phyloP scores from a whole-genome alignment of 495 filamentous ascomycete species.

The Neurospora intermedia region DNA sequence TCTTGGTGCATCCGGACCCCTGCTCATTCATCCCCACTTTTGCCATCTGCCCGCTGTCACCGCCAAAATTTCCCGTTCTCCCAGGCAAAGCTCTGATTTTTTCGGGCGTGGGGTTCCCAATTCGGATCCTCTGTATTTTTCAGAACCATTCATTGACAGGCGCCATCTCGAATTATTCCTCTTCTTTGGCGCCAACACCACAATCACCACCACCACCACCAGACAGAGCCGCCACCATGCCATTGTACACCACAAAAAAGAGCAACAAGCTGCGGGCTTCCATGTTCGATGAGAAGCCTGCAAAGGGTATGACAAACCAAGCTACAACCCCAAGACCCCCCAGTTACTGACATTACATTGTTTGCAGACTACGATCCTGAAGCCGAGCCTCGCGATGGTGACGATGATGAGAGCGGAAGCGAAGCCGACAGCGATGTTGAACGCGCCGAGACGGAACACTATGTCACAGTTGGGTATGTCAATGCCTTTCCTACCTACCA shows the following conservation, averaged over 20 bases:
- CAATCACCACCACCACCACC: not conserved
- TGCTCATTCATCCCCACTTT: not conserved
- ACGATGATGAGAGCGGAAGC: slow-evolving; percentile 38
- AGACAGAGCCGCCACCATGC: slow-evolving; percentile 17
- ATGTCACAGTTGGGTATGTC: slow-evolving; percentile 63
- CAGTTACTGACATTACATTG: not conserved
- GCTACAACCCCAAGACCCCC: not conserved
- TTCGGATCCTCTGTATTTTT: not conserved
- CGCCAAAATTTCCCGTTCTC: slow-evolving; percentile 35
- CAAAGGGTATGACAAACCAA: slow-evolving; percentile 20
- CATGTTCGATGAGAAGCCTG: slow-evolving; percentile 30
- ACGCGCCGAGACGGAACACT: slow-evolving; percentile 64
- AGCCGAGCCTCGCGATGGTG: slow-evolving; percentile 46
- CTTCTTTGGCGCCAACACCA: not conserved
- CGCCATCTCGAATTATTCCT: not conserved
- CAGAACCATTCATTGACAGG: slow-evolving; percentile 1
- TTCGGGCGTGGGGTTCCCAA: slow-evolving; percentile 14
- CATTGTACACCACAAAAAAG: slow-evolving; percentile 16
- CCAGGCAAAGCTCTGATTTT: slow-evolving; percentile 13
- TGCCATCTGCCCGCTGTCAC: slow-evolving; percentile 30
- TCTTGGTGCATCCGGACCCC: not conserved
- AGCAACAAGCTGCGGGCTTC: slow-evolving; percentile 28
- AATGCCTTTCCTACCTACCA: not conserved
- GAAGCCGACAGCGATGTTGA: slow-evolving; percentile 35
- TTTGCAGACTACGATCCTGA: slow-evolving; percentile 79